Conservation (phyloP, 805 yeast genomes). For the Priceomyces haplophilus region DNA sequence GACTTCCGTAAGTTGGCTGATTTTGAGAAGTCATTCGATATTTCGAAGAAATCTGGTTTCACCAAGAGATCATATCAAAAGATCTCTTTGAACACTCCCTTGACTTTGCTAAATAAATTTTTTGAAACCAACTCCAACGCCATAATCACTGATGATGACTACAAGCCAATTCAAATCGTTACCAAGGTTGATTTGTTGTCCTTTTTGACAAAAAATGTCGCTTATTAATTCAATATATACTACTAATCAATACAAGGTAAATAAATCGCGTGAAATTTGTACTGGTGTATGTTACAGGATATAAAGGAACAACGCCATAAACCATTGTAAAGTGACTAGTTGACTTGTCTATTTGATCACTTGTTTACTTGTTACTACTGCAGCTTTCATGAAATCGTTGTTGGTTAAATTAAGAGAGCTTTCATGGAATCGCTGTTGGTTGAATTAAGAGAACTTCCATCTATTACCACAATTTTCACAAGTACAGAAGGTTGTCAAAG, state of each 20-base stretch:
- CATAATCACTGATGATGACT: conserved; percentile 67
- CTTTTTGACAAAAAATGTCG: conserved; percentile 38
- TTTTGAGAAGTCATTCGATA: conserved; percentile 61
- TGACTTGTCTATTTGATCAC: no score
- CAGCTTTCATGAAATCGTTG: no score
- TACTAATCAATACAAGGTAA: not conserved
- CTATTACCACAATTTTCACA: conserved; percentile 97
- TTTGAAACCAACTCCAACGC: conserved; percentile 85
- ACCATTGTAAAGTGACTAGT: no score
- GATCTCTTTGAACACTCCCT: conserved; percentile 62
- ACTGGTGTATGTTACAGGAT: not conserved
- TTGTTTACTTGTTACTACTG: no score
- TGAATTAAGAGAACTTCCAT: conserved; percentile 93
- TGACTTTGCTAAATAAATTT: conserved; percentile 68
- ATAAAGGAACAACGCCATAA: no score
- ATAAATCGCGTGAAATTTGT: not conserved
- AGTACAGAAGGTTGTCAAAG: conserved; percentile 95
- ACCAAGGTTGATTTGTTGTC: conserved; percentile 82
- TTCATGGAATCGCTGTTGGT: no score
- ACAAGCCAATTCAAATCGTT: conserved; percentile 76
- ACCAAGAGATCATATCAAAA: conserved; percentile 65
- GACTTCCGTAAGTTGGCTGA: conserved; percentile 74
- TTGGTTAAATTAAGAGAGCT: no score
- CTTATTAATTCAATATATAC: conserved; percentile 9
- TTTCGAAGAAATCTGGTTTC: conserved; percentile 51